These are phyloP conservation scores for Basidioascus undulatus DNA, from an alignment of 768 basidiomycete species.

Conservation along the genomic window DNA sequence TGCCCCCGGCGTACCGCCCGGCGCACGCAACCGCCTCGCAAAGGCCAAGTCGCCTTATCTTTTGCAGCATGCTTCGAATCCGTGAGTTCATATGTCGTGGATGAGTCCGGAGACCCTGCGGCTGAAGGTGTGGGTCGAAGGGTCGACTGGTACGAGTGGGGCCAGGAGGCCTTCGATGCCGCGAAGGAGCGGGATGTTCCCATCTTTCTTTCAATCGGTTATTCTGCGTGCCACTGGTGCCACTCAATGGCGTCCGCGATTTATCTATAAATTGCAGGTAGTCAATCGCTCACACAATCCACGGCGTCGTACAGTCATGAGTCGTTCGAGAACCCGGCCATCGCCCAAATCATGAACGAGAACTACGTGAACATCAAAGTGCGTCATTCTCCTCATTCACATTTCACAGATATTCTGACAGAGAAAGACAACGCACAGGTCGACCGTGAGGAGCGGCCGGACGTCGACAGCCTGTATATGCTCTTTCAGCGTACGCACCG, in stretches of 20 bases:
- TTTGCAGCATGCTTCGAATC: not conserved
- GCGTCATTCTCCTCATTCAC: no score
- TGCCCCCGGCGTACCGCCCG: no score
- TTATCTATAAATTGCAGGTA: not conserved
- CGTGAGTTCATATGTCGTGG: not conserved
- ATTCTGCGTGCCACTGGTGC: constrained; percentile 24
- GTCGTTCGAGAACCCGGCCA: constrained; percentile 21
- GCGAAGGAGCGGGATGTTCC: not conserved
- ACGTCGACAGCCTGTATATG: constrained; percentile 17
- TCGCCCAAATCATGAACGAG: constrained; percentile 22
- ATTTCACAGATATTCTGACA: not conserved
- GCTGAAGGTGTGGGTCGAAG: not conserved
- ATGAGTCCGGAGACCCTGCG: not conserved
- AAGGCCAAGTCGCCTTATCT: not conserved
- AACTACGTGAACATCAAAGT: constrained; percentile 20
- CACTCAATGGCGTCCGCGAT: not conserved
- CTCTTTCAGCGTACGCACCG: not conserved
- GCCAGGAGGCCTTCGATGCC: not conserved
- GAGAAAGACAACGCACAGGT: constrained; percentile 11
- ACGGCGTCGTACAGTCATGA: constrained; percentile 10
- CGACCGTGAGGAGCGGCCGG: constrained; percentile 23
- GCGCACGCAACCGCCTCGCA: not conserved
- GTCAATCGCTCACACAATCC: no score
- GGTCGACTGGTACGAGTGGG: not conserved
- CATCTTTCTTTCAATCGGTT: constrained; percentile 24